Percentiles rank a stretch among this genome's conserved stretches.
Conservation (phyloP, 2,329 filamentous ascomycete genomes). For the Sclerotinia sclerotiorum region DNA sequence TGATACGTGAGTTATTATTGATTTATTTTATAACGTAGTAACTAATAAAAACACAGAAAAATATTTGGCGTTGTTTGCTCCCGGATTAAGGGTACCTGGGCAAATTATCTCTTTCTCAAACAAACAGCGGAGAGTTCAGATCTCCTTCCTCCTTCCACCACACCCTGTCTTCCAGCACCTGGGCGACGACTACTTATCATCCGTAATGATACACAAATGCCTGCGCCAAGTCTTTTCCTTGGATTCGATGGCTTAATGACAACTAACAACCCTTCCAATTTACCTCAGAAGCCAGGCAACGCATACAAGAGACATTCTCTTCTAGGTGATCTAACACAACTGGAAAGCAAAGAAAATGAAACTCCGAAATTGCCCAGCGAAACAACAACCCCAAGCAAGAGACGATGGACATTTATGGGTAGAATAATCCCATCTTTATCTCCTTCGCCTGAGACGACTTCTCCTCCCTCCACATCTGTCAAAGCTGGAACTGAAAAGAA, state of each 20-base stretch:
- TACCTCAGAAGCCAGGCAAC: conserved; percentile 27
- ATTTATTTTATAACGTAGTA: not conserved
- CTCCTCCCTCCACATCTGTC: conserved; percentile 21
- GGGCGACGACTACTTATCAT: conserved; percentile 68
- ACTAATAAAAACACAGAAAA: conserved; percentile 45
- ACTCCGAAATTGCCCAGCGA: conserved; percentile 29
- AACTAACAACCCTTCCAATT: conserved; percentile 17
- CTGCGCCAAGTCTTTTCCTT: conserved; percentile 49
- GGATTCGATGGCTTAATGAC: conserved; percentile 60
- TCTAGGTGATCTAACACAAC: conserved; percentile 27
- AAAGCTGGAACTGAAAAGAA: conserved; percentile 41
- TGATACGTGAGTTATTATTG: conserved; percentile 52
- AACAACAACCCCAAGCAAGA: conserved; percentile 46
- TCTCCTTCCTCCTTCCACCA: conserved; percentile 56
- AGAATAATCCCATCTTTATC: conserved; percentile 57
- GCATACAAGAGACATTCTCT: conserved; percentile 37
- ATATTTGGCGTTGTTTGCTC: conserved; percentile 59
- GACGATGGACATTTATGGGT: conserved; percentile 62
- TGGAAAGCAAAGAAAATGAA: conserved; percentile 26
- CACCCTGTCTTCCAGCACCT: conserved; percentile 67
- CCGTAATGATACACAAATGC: conserved; percentile 56
- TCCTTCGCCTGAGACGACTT: conserved; percentile 18
- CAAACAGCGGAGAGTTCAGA: conserved; percentile 54
- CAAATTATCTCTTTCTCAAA: conserved; percentile 60
- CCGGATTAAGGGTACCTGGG: conserved; percentile 61